Conservation (phyloP, 2,329 filamentous ascomycete species). For the Ceratocystis colombiana region DNA sequence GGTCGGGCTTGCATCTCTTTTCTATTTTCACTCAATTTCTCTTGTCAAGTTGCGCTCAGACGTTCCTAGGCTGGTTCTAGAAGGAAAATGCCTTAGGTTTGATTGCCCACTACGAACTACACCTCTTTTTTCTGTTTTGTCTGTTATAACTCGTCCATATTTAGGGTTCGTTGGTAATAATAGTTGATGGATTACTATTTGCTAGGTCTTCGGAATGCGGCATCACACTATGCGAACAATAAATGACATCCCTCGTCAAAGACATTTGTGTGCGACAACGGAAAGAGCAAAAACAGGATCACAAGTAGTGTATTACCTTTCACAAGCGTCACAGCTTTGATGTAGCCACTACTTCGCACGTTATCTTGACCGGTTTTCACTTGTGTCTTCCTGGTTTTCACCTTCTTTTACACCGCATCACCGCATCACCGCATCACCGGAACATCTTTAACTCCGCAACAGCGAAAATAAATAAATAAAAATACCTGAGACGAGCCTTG, state of each 20-base stretch:
- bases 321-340: not conserved
- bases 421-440: not conserved
- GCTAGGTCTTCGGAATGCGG: conserved; percentile 9
- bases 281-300: not conserved
- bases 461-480: not conserved
- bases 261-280: conserved; percentile 6
- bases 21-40: conserved; percentile 12
- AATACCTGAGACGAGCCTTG: not conserved
- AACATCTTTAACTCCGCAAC: not conserved
- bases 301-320: not conserved
- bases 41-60: conserved; percentile 19
- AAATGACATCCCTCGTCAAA: not conserved
- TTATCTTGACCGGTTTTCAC: not conserved
- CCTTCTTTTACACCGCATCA: not conserved
- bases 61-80: conserved; percentile 10
- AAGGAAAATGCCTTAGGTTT: conserved; percentile 2
- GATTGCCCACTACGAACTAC: not conserved
- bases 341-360: not conserved
- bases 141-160: not conserved
- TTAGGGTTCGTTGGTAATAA: conserved; percentile 3
- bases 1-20: conserved; percentile 1
- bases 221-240: conserved; percentile 7
- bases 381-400: not conserved
- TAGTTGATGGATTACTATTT: conserved; percentile 8
- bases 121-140: not conserved